Evolutionary conservation across 2,329 filamentous ascomycete species (phyloP).

Genomic region (Colletotrichum lentis): DNA sequence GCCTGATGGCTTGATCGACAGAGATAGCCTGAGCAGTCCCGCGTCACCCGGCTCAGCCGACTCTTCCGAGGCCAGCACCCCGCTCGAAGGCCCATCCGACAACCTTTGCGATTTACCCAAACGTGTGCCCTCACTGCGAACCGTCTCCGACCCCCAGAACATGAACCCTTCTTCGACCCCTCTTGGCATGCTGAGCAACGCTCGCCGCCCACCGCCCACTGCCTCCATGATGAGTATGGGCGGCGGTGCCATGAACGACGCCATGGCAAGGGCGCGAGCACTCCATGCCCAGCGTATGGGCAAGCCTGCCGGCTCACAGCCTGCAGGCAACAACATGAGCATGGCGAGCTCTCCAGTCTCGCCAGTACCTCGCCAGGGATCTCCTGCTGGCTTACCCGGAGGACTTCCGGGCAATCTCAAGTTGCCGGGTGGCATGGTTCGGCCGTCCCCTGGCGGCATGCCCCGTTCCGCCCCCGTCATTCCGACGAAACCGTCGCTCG

Average conservation of each 20-base stretch:
- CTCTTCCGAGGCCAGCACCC: slow-evolving; percentile 59
- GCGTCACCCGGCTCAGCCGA: slow-evolving; percentile 56
- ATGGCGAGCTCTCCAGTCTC: slow-evolving; percentile 45
- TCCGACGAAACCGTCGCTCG: slow-evolving; percentile 64
- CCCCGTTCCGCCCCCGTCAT: slow-evolving; percentile 63
- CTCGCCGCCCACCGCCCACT: slow-evolving; percentile 60
- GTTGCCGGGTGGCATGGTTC: slow-evolving; percentile 51
- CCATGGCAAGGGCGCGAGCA: slow-evolving; percentile 59
- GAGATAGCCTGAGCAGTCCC: slow-evolving; percentile 48
- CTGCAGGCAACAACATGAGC: slow-evolving; percentile 42
- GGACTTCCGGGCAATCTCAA: slow-evolving; percentile 55
- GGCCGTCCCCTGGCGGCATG: slow-evolving; percentile 59
- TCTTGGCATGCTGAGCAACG: slow-evolving; percentile 76
- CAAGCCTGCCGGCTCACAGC: slow-evolving; percentile 44
- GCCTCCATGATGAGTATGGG: slow-evolving; percentile 45
- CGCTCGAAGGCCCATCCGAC: slow-evolving; percentile 53
- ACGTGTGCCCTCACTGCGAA: slow-evolving; percentile 67
- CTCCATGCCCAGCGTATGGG: slow-evolving; percentile 57
- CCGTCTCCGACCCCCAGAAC: slow-evolving; percentile 65
- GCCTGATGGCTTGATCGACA: slow-evolving; percentile 55
- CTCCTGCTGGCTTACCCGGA: slow-evolving; percentile 48
- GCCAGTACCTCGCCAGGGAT: slow-evolving; percentile 42
- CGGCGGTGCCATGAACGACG: slow-evolving; percentile 47
- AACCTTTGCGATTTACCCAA: slow-evolving; percentile 51
- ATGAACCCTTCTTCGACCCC: slow-evolving; percentile 89